phyloP scores from a whole-genome alignment of 2,329 filamentous ascomycete genomes.

The Aspergillus sp. region DNA sequence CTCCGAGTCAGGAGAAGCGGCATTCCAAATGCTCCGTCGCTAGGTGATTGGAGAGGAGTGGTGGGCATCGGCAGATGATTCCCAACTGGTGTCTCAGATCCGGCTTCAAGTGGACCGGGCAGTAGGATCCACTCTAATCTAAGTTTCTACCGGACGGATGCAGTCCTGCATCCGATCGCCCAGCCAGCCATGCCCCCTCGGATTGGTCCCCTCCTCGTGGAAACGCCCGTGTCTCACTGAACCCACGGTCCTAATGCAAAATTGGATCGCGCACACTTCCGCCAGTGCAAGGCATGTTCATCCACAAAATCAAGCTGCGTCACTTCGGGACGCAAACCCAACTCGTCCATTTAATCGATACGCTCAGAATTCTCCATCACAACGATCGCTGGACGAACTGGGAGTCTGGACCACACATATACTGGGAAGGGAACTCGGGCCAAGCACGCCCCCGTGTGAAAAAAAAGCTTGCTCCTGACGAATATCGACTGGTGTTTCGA shows the following conservation, averaged over 20 bases:
- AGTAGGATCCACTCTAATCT: too few relatives aligned
- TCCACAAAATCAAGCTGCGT: not conserved
- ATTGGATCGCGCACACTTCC: not conserved
- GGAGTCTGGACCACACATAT: not conserved
- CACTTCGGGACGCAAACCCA: not conserved
- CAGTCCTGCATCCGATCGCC: slow-evolving; percentile 1
- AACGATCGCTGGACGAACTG: not conserved
- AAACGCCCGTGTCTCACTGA: not conserved
- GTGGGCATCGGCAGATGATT: not conserved
- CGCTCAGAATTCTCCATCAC: not conserved
- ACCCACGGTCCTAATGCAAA: not conserved
- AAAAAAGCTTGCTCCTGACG: slow-evolving; percentile 1
- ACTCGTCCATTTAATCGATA: not conserved
- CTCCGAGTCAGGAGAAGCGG: not conserved
- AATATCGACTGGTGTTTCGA: not conserved
- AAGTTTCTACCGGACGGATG: not conserved
- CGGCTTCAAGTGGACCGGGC: not conserved
- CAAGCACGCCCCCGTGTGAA: not conserved
- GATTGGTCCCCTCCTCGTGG: not conserved
- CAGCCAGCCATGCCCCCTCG: not conserved
- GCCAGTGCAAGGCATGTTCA: not conserved
- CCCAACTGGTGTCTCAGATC: not conserved
- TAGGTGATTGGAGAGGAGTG: not conserved
- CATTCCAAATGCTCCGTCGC: not conserved
- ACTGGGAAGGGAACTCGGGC: not conserved